Evolutionary conservation across 2,329 filamentous ascomycete species (phyloP), one percentile per base, ranked within the genome.

Genomic region (Colletotrichum sp.): DNA sequence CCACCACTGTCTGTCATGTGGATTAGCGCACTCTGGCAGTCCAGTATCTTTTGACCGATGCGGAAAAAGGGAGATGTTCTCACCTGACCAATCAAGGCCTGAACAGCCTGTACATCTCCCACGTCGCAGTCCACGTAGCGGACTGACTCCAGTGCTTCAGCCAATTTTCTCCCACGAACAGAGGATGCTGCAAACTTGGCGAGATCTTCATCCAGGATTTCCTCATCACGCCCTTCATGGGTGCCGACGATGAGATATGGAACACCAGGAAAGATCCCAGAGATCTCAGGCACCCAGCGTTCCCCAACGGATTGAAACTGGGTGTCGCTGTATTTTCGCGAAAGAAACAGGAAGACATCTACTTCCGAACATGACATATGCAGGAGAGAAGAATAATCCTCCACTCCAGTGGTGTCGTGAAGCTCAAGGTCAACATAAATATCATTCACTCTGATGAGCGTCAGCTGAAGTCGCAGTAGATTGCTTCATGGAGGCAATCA

Each of bases 1-100:
- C 38, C 1, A 43, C 18, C 5, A 43, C 16, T 43, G 16, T n/a
- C 16, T 43, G 3, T 43, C 8, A n/a, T n/a, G 0, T 1, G 5
- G 8, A 43, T 43, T 18, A 43, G 38, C 8, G 16, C 3, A 5
- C 1, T 43, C 2, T 43, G 38, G 16, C 16, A 43, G 2, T n/a
- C 16, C 5, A 10, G 8, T 5, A 38, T 18, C 16, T 4, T 18
- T 38, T 38, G 36, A 18, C 4, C 36, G 15, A 38, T 38, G 15
- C 15, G 34, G 15, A 18, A 18, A 43, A 43, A 3, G 36, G 5
- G 36, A 18, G 1, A n/a, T 9, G 1, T 43, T n/a, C 16, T n/a
- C 38, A 43, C 38, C 18, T n/a, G 38, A 9, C 38, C 38, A n/a
- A 43, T 43, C 38, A 43, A n/a, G 16, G 16, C 16, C 38, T n/a